phyloP scores from a whole-genome alignment of 495 filamentous ascomycete genomes.

The Astrocystis sublimbata region DNA sequence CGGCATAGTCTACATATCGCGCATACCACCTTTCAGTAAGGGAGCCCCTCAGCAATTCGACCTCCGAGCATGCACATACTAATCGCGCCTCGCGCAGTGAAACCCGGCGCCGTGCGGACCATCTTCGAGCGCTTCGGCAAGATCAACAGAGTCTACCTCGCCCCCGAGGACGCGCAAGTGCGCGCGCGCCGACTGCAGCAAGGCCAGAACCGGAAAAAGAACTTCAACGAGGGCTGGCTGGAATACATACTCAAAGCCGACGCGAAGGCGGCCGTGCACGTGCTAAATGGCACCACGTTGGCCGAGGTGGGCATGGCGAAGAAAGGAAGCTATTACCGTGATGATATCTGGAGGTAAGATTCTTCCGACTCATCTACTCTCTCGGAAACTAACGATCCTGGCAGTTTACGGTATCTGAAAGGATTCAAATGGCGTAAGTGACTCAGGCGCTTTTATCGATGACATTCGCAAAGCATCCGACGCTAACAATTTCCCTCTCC shows the following conservation, averaged over 20 bases:
- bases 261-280: slow-evolving; percentile 81
- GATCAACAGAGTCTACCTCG: slow-evolving; percentile 83
- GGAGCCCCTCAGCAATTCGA: background rate
- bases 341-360: slow-evolving; percentile 76
- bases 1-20: slow-evolving; percentile 86
- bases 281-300: slow-evolving; percentile 77
- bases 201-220: slow-evolving; percentile 86
- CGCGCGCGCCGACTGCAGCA: slow-evolving; percentile 59
- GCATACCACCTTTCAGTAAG: slow-evolving; percentile 79
- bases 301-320: slow-evolving; percentile 60
- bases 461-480: slow-evolving; percentile 36
- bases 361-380: background rate
- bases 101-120: slow-evolving; percentile 75
- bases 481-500: slow-evolving; percentile 14
- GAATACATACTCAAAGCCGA: slow-evolving; percentile 75
- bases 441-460: background rate
- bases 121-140: slow-evolving; percentile 76
- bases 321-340: slow-evolving; percentile 86
- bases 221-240: slow-evolving; percentile 91
- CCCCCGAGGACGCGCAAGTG: slow-evolving; percentile 70
- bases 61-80: background rate
- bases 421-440: slow-evolving; percentile 76
- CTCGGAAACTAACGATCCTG: background rate
- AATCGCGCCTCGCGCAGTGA: slow-evolving; percentile 48
- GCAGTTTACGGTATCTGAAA: slow-evolving; percentile 64